Percentiles rank a stretch among this genome's conserved stretches.
Evolutionary conservation across 805 yeast genomes (phyloP).

Genomic region (Ogataea dorogensis): DNA sequence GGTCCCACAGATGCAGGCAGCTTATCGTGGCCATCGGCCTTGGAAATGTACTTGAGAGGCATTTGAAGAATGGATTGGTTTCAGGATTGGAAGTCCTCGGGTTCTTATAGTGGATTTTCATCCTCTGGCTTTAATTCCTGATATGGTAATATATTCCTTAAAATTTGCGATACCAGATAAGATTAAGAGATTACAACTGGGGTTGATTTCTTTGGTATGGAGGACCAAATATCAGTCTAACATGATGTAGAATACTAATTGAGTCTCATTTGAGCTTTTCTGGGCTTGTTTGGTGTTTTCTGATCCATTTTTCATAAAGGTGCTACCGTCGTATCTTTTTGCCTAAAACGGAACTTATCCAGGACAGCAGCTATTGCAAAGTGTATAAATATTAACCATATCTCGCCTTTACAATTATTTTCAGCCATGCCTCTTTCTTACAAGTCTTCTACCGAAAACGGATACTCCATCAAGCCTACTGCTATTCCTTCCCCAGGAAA

Average conservation of each 20-base stretch:
- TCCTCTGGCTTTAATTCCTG: too few species aligned
- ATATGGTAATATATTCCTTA: too few species aligned
- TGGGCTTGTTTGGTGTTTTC: too few species aligned
- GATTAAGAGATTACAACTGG: too few species aligned
- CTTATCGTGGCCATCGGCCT: constrained; percentile 51
- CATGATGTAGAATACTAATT: too few species aligned
- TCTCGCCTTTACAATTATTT: constrained; percentile 18
- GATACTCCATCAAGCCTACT: constrained; percentile 53
- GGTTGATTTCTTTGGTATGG: too few species aligned
- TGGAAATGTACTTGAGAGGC: constrained; percentile 56
- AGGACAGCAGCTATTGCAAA: background rate
- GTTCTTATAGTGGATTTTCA: too few species aligned
- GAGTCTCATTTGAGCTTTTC: too few species aligned
- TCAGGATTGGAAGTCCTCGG: background rate
- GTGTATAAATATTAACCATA: constrained; percentile 10
- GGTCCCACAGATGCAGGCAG: constrained; percentile 57
- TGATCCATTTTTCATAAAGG: too few species aligned
- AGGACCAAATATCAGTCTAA: too few species aligned
- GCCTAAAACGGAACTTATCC: constrained; percentile 18
- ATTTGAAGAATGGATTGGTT: constrained; percentile 35
- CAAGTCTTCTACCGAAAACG: constrained; percentile 49
- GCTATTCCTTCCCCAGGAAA: constrained; percentile 62
- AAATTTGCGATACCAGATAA: too few species aligned
- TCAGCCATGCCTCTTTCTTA: constrained; percentile 59
- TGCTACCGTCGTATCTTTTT: constrained; percentile 9